A percentile compares a stretch with the other conserved stretches of the same genome.
Conservation (phyloP, 2,329 filamentous ascomycete species). For the Scleromitrula shiraiana region DNA sequence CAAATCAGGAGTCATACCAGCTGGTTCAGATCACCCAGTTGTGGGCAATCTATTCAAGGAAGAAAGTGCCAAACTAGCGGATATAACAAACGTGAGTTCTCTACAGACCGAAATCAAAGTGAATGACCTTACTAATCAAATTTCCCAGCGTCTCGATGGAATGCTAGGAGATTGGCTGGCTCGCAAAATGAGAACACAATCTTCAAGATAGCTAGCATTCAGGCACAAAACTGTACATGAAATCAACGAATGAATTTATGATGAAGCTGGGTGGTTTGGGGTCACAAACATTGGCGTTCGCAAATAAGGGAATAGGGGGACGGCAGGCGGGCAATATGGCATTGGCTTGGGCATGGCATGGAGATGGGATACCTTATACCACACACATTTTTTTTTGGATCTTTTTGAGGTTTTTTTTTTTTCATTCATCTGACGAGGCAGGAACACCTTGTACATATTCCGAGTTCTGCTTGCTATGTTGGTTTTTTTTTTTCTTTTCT, state of each 20-base stretch:
- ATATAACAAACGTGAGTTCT: slow-evolving; percentile 66
- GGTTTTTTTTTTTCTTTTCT: slow-evolving; percentile 2
- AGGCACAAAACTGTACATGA: neutral
- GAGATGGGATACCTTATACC: slow-evolving; percentile 11
- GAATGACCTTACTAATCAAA: slow-evolving; percentile 15
- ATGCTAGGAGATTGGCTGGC: slow-evolving; percentile 78
- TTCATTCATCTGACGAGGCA: slow-evolving; percentile 5
- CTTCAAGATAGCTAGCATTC: slow-evolving; percentile 19
- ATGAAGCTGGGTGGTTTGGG: slow-evolving; percentile 15
- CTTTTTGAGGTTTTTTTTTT: slow-evolving; percentile 1
- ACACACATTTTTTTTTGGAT: slow-evolving; percentile 15
- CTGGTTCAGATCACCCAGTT: slow-evolving; percentile 76
- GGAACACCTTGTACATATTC: slow-evolving; percentile 7
- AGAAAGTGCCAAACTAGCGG: slow-evolving; percentile 75
- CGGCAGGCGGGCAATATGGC: too few relatives aligned
- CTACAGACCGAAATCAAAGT: neutral
- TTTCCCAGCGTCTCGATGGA: slow-evolving; percentile 64
- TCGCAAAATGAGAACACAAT: slow-evolving; percentile 50
- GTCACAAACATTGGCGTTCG: slow-evolving; percentile 14
- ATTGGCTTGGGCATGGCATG: neutral
- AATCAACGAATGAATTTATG: slow-evolving; percentile 26
- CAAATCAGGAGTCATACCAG: slow-evolving; percentile 73
- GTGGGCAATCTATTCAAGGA: slow-evolving; percentile 75
- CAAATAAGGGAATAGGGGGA: slow-evolving; percentile 11
- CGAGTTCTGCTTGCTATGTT: slow-evolving; percentile 4